Evolutionary conservation across 129 eudicot genomes (phyloP).

Genomic region (Flaveria bidentis): DNA sequence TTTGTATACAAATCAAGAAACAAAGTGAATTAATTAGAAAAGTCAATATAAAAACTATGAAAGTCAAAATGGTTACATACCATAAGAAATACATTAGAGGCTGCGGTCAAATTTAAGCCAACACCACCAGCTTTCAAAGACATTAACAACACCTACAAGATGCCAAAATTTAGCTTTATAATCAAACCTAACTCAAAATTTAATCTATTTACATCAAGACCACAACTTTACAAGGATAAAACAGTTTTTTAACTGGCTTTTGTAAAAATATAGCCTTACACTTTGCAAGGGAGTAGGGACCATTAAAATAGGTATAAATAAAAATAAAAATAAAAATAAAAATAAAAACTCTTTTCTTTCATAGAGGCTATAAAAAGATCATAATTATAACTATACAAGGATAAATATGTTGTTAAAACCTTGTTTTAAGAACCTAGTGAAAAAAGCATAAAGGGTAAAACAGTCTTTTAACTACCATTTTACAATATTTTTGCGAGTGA

Average conservation of each 20-base stretch:
- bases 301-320: not conserved
- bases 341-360: not conserved
- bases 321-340: not conserved
- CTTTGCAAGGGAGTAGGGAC: not conserved
- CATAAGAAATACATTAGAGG: constrained; percentile 86
- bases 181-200: constrained; percentile 15
- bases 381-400: too few species aligned
- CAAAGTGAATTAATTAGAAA: not conserved
- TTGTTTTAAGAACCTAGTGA: too few species aligned
- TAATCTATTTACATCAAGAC: not conserved
- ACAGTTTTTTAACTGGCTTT: constrained; percentile 1
- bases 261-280: not conserved
- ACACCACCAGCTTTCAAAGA: constrained; percentile 92
- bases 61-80: constrained; percentile 41
- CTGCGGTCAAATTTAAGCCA: constrained; percentile 86
- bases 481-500: not conserved
- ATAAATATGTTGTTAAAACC: too few species aligned
- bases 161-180: constrained; percentile 17
- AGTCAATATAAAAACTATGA: not conserved
- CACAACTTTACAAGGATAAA: constrained; percentile 6
- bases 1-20: constrained; percentile 1
- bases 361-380: not conserved
- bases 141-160: constrained; percentile 63
- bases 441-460: not conserved
- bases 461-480: not conserved